phyloP scores from a whole-genome alignment of 768 basidiomycete genomes.

The Mycena leptocephala region DNA sequence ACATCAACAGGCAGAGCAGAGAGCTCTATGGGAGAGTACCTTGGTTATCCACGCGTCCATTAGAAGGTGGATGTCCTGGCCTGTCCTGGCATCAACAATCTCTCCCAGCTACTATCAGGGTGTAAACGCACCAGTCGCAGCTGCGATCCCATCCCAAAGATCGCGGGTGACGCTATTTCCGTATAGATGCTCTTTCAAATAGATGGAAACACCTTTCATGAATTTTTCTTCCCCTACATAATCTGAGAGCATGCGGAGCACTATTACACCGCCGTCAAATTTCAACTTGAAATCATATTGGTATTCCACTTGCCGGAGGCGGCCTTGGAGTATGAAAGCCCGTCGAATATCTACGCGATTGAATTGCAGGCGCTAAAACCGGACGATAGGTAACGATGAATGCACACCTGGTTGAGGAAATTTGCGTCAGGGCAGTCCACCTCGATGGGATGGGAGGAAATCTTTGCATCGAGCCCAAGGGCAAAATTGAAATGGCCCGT shows the following conservation, averaged over 20 bases:
- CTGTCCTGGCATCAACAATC: no score
- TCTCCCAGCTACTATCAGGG: no score
- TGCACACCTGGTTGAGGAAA: conserved; percentile 71
- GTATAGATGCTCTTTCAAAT: conserved; percentile 92
- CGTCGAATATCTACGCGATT: conserved; percentile 85
- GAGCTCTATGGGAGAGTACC: conserved; percentile 51
- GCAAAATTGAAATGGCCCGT: conserved; percentile 81
- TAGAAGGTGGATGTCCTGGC: conserved; percentile 79
- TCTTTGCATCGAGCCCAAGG: conserved; percentile 31
- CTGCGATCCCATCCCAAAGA: conserved; percentile 89
- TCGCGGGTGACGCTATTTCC: conserved; percentile 90
- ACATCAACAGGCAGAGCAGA: conserved; percentile 45
- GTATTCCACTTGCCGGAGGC: conserved; percentile 72
- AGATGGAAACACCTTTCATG: conserved; percentile 90
- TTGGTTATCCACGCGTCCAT: conserved; percentile 96
- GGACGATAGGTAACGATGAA: no score
- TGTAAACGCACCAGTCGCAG: conserved; percentile 83
- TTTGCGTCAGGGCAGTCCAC: conserved; percentile 91
- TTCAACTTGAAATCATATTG: no score
- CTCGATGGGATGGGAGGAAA: conserved; percentile 80
- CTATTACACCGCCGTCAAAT: conserved; percentile 54
- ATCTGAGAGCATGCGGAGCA: conserved; percentile 93
- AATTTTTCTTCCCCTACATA: conserved; percentile 93
- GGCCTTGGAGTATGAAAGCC: conserved; percentile 89
- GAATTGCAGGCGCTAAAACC: background rate